phyloP scores from a whole-genome alignment of 1,284 basidiomycete species.

The Ustilago bromivora region DNA sequence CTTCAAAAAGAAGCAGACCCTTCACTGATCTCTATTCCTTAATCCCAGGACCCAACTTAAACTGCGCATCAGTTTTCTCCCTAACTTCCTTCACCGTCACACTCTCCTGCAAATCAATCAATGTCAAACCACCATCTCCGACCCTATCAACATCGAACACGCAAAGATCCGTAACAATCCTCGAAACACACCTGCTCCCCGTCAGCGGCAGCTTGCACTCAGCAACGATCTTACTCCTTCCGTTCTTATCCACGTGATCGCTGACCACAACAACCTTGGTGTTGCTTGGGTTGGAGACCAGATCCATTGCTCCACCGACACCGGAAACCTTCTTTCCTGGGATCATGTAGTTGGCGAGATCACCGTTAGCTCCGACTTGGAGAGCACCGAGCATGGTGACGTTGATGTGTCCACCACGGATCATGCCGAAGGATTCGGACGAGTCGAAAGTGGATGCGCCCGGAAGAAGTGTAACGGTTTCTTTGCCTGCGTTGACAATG shows the following conservation, averaged over 20 bases:
- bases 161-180: slow-evolving; percentile 88
- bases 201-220: slow-evolving; percentile 87
- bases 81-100: slow-evolving; percentile 85
- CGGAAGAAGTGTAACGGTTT: slow-evolving; percentile 82
- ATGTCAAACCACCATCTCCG: slow-evolving; percentile 76
- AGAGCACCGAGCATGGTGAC: slow-evolving; percentile 92
- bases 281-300: slow-evolving; percentile 53
- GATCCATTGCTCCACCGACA: slow-evolving; percentile 95
- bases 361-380: slow-evolving; percentile 92
- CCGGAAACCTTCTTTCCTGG: slow-evolving; percentile 83
- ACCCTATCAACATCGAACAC: slow-evolving; percentile 88
- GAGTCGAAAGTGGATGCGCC: slow-evolving; percentile 94
- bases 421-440: slow-evolving; percentile 92
- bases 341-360: slow-evolving; percentile 98
- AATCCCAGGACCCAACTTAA: slow-evolving; percentile 70
- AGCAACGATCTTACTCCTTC: slow-evolving; percentile 85
- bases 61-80: slow-evolving; percentile 85
- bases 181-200: slow-evolving; percentile 84
- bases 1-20: neutral
- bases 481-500: slow-evolving; percentile 82
- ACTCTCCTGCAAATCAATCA: slow-evolving; percentile 86
- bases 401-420: slow-evolving; percentile 91
- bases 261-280: slow-evolving; percentile 78
- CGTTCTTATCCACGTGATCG: slow-evolving; percentile 91
- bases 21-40: slow-evolving; percentile 11